Evolutionary conservation across 768 basidiomycete genomes (phyloP).

Genomic region (Amanita muscaria): DNA sequence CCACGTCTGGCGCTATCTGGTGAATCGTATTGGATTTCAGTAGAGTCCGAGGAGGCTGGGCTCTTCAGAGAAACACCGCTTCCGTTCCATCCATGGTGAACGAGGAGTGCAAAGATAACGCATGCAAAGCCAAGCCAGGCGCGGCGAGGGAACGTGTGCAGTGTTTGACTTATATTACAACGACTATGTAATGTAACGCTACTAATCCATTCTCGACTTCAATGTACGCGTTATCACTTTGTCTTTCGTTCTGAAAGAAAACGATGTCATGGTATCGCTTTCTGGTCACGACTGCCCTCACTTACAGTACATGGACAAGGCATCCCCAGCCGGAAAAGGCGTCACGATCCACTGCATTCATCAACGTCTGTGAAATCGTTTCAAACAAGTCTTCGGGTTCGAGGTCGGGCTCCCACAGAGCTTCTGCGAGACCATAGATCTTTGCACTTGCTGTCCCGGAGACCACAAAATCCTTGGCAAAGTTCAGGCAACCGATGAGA

Average conservation of each 20-base stretch:
- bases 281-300: slow-evolving; percentile 9
- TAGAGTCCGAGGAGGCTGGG: no score
- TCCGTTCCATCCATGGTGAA: neutral
- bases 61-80: no score
- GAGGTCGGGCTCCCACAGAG: slow-evolving; percentile 96
- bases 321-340: slow-evolving; percentile 97
- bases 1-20: neutral
- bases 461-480: slow-evolving; percentile 95
- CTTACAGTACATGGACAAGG: slow-evolving; percentile 92
- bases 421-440: slow-evolving; percentile 95
- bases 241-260: slow-evolving; percentile 52
- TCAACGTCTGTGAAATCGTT: slow-evolving; percentile 91
- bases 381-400: slow-evolving; percentile 97
- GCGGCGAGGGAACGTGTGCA: no score
- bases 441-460: slow-evolving; percentile 89
- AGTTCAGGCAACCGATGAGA: slow-evolving; percentile 87
- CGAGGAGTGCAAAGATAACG: neutral
- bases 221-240: slow-evolving; percentile 75
- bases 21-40: no score
- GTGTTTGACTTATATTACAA: slow-evolving; percentile 5
- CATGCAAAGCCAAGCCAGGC: neutral
- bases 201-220: slow-evolving; percentile 87
- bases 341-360: slow-evolving; percentile 94
- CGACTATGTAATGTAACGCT: neutral
- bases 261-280: slow-evolving; percentile 8